These are phyloP conservation scores for Staphylotrichum longicolle DNA, from an alignment of 495 filamentous ascomycete species.

Conservation along the genomic window DNA sequence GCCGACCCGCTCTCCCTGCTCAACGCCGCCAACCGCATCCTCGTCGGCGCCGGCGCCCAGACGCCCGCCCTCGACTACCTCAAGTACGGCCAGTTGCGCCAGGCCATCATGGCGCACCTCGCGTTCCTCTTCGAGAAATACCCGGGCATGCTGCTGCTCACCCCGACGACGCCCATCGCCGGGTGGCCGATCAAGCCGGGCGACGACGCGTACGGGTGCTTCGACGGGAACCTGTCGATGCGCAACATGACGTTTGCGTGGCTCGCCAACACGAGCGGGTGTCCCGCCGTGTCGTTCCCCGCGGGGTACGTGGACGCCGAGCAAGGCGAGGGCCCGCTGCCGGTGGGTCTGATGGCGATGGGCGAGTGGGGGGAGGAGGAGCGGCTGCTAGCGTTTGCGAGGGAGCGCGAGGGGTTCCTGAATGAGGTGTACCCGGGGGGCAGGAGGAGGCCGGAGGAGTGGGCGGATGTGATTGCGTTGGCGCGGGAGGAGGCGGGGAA, in stretches of 20 bases:
- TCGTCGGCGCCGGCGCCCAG: slow-evolving; percentile 60
- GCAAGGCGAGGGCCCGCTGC: slow-evolving; percentile 48
- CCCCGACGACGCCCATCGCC: slow-evolving; percentile 72
- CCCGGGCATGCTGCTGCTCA: slow-evolving; percentile 75
- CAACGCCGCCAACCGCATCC: slow-evolving; percentile 70
- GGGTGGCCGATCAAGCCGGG: slow-evolving; percentile 62
- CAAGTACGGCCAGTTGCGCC: slow-evolving; percentile 69
- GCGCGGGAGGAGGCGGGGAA: slow-evolving; percentile 27
- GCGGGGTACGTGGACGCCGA: slow-evolving; percentile 65
- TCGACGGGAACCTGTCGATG: slow-evolving; percentile 68
- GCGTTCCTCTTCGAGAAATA: slow-evolving; percentile 66
- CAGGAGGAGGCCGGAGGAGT: slow-evolving; percentile 39
- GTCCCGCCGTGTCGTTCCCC: slow-evolving; percentile 74
- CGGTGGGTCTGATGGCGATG: slow-evolving; percentile 87
- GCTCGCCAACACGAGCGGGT: slow-evolving; percentile 80
- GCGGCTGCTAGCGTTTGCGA: slow-evolving; percentile 69
- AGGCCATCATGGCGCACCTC: slow-evolving; percentile 80
- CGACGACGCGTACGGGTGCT: slow-evolving; percentile 62
- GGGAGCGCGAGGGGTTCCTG: slow-evolving; percentile 59
- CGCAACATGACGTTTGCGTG: slow-evolving; percentile 86
- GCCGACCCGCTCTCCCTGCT: slow-evolving; percentile 41
- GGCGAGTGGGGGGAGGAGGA: slow-evolving; percentile 87
- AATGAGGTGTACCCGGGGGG: slow-evolving; percentile 40
- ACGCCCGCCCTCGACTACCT: slow-evolving; percentile 69
- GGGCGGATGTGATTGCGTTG: slow-evolving; percentile 43